These are phyloP conservation scores for Tylopilus sp. DNA, from an alignment of 1,284 basidiomycete genomes.

Conservation along the genomic window DNA sequence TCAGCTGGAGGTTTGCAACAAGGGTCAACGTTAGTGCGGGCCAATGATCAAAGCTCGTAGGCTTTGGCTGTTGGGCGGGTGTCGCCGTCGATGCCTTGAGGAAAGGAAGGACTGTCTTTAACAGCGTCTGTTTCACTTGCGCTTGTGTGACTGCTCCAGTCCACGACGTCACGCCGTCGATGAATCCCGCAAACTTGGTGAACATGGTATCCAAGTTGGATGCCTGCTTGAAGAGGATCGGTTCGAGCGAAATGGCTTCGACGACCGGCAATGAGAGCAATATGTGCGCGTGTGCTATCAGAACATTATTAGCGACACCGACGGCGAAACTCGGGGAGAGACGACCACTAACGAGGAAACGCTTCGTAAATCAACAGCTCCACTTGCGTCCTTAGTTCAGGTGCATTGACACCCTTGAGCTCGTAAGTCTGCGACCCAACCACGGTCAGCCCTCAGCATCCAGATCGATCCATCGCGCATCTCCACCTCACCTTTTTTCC, in stretches of 20 bases:
- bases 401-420: slow-evolving; percentile 66
- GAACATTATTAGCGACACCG: slow-evolving; percentile 8
- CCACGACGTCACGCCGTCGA: slow-evolving; percentile 44
- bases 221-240: slow-evolving; percentile 71
- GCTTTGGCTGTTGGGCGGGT: slow-evolving; percentile 13
- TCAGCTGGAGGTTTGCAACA: slow-evolving; percentile 44
- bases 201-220: slow-evolving; percentile 65
- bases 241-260: slow-evolving; percentile 61
- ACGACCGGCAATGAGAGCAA: slow-evolving; percentile 58
- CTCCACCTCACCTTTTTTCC: slow-evolving; percentile 58
- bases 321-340: not conserved
- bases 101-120: slow-evolving; percentile 53
- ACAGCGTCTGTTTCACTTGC: slow-evolving; percentile 48
- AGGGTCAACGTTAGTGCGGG: slow-evolving; percentile 43
- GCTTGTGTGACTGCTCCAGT: slow-evolving; percentile 34
- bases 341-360: slow-evolving; percentile 67
- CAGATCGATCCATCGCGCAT: not conserved
- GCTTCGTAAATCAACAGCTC: slow-evolving; percentile 69
- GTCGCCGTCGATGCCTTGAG: slow-evolving; percentile 53
- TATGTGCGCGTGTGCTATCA: slow-evolving; percentile 69
- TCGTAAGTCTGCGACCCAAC: slow-evolving; percentile 52
- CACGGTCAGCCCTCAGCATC: slow-evolving; percentile 11
- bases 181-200: slow-evolving; percentile 59
- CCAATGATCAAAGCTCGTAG: slow-evolving; percentile 26
- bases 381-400: slow-evolving; percentile 63